A percentile compares a stretch with the other conserved stretches of the same genome.
phyloP scores from a whole-genome alignment of 441 rosid genomes.

The Manihot esculenta region DNA sequence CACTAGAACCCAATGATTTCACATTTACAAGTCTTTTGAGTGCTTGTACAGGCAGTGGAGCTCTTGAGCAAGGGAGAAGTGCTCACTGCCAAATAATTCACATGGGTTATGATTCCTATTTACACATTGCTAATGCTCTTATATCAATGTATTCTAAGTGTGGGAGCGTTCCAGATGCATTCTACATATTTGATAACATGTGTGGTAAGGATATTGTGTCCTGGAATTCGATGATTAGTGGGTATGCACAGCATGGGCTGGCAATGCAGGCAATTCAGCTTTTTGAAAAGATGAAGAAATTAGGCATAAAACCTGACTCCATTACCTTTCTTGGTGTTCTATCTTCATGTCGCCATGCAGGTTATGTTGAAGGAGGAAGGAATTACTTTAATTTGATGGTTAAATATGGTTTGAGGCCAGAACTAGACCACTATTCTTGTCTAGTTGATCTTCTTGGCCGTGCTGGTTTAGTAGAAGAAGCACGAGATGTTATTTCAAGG shows the following conservation, averaged over 20 bases:
- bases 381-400: slow-evolving; percentile 54
- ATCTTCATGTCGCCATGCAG: slow-evolving; percentile 82
- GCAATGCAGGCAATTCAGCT: slow-evolving; percentile 53
- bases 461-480: slow-evolving; percentile 69
- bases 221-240: slow-evolving; percentile 60
- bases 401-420: slow-evolving; percentile 49
- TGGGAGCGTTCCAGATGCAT: slow-evolving; percentile 42
- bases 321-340: slow-evolving; percentile 73
- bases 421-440: slow-evolving; percentile 75
- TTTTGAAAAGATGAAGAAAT: slow-evolving; percentile 54
- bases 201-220: slow-evolving; percentile 49
- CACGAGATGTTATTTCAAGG: slow-evolving; percentile 43
- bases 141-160: slow-evolving; percentile 68
- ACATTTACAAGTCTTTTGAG: slow-evolving; percentile 67
- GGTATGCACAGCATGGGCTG: slow-evolving; percentile 71
- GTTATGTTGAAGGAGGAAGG: slow-evolving; percentile 58
- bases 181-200: slow-evolving; percentile 47
- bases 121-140: slow-evolving; percentile 46
- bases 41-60: slow-evolving; percentile 72
- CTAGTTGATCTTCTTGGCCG: slow-evolving; percentile 83
- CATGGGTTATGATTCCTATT: slow-evolving; percentile 43
- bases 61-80: slow-evolving; percentile 49
- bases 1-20: slow-evolving; percentile 57
- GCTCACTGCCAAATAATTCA: slow-evolving; percentile 54
- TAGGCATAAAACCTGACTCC: slow-evolving; percentile 56